phyloP scores from a whole-genome alignment of 176 grass and related monocot species.

The Eragrostis curvula region DNA sequence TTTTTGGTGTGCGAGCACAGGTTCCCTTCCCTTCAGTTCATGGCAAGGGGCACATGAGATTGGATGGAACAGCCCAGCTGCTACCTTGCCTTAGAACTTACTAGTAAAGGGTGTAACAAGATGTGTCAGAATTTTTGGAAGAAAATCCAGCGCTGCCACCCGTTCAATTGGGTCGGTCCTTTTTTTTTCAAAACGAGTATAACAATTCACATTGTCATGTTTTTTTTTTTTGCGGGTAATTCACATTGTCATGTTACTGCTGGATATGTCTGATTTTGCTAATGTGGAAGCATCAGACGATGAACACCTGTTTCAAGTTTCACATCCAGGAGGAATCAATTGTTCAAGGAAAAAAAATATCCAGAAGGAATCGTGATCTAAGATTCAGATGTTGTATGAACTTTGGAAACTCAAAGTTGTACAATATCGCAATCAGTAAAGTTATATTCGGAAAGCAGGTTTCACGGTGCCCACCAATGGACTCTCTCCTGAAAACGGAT shows the following conservation, averaged over 20 bases:
- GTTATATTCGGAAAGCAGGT: background rate
- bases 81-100: conserved; percentile 52
- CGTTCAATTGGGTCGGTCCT: background rate
- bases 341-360: background rate
- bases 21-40: conserved; percentile 47
- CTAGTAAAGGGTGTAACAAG: conserved; percentile 9
- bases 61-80: background rate
- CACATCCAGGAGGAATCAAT: conserved; percentile 7
- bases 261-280: background rate
- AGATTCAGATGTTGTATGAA: conserved; percentile 20
- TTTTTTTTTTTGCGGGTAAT: too few relatives aligned
- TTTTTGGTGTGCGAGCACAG: background rate
- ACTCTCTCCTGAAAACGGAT: conserved; percentile 5
- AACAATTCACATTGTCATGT: background rate
- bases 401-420: background rate
- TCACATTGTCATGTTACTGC: background rate
- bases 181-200: background rate
- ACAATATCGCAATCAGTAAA: background rate
- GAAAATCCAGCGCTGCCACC: background rate
- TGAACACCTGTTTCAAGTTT: background rate
- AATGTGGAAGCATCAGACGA: background rate
- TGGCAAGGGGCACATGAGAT: conserved; percentile 16
- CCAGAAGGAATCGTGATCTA: background rate
- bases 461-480: background rate
- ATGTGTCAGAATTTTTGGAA: background rate